These are phyloP conservation scores for Geranium incanum DNA, from an alignment of 441 rosid genomes.

Conservation along the genomic window DNA sequence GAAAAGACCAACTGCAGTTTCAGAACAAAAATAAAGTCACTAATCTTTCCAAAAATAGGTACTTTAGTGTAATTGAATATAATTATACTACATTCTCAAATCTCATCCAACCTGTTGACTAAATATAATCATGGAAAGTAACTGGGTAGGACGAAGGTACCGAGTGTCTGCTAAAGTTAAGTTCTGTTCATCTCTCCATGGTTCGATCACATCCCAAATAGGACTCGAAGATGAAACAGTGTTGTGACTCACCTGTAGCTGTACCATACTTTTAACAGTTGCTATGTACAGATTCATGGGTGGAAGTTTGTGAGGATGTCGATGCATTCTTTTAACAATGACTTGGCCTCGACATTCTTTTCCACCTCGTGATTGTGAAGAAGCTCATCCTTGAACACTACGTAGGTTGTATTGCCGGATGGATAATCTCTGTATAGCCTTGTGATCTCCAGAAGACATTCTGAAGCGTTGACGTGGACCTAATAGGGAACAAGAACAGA, in stretches of 20 bases:
- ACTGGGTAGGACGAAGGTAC: no score
- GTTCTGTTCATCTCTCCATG: not conserved
- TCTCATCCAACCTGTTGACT: no score
- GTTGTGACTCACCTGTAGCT: not conserved
- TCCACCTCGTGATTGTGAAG: constrained; percentile 55
- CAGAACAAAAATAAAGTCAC: no score
- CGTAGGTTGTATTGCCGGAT: constrained; percentile 25
- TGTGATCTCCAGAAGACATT: constrained; percentile 56
- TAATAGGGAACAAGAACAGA: constrained; percentile 20
- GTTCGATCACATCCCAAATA: not conserved
- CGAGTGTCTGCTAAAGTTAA: not conserved
- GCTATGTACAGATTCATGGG: not conserved
- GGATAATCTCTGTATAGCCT: constrained; percentile 35
- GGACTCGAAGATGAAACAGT: not conserved
- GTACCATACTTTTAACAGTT: not conserved
- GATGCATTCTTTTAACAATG: constrained; percentile 51
- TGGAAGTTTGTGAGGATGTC: constrained; percentile 37
- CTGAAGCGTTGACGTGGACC: constrained; percentile 79
- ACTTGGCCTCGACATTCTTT: constrained; percentile 69
- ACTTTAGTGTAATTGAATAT: no score
- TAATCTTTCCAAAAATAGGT: no score
- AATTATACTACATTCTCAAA: not conserved
- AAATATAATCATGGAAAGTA: no score
- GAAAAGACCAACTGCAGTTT: no score
- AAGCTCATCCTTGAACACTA: constrained; percentile 45